phyloP scores from a whole-genome alignment of 148 eudicot species.

The Rhododendron molle region DNA sequence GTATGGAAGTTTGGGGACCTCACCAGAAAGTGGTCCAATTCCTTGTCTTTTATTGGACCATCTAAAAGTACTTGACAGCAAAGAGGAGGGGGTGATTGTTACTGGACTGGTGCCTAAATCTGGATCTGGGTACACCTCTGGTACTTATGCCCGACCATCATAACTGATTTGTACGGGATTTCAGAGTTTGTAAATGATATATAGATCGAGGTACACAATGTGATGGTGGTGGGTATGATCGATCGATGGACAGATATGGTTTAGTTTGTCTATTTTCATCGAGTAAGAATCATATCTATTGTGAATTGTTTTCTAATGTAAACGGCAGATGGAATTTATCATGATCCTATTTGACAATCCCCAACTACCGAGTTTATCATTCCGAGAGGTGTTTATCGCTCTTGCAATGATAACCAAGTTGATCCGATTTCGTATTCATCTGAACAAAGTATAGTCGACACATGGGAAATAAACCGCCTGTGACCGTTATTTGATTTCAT shows the following conservation, averaged over 20 bases:
- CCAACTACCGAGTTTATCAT: background rate
- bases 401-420: background rate
- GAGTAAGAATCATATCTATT: background rate
- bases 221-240: background rate
- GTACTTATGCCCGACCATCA: background rate
- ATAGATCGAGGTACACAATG: background rate
- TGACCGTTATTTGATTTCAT: background rate
- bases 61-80: background rate
- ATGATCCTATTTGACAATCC: background rate
- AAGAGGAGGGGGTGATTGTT: background rate
- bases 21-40: background rate
- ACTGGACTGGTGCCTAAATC: background rate
- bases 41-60: background rate
- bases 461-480: background rate
- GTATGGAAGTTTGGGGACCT: background rate
- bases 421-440: too few species aligned
- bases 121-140: background rate
- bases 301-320: background rate
- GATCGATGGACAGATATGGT: background rate
- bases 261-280: background rate
- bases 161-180: background rate
- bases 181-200: background rate
- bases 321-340: background rate
- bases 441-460: too few species aligned
- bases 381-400: background rate